Conservation (phyloP, 352 stramenopile species). For the Globisporangium cederbergense region DNA sequence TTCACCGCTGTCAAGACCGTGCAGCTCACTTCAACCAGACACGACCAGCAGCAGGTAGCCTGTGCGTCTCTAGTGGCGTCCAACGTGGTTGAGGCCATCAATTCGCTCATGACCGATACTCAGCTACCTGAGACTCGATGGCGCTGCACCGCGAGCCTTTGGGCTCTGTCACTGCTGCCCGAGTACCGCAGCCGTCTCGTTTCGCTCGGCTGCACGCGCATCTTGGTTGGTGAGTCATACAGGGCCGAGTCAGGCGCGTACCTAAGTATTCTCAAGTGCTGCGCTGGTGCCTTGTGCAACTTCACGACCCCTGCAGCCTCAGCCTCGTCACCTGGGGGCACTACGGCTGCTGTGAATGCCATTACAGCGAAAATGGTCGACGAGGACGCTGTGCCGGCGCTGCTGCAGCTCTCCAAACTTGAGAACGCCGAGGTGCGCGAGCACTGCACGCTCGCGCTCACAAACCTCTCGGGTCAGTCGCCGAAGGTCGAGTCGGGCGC, state of each 20-base stretch:
- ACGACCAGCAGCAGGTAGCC: background rate
- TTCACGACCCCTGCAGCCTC: conserved; percentile 32
- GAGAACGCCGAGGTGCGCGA: conserved; percentile 63
- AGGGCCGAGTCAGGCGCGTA: conserved; percentile 18
- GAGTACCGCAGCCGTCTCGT: conserved; percentile 48
- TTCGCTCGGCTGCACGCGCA: conserved; percentile 34
- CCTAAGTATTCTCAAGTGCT: conserved; percentile 51
- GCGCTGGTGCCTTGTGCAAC: conserved; percentile 55
- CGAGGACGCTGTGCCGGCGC: conserved; percentile 53
- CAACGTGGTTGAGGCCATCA: conserved; percentile 38
- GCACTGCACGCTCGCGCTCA: conserved; percentile 64
- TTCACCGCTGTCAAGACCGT: conserved; percentile 24
- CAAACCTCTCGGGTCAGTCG: conserved; percentile 66
- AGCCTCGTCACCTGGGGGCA: conserved; percentile 9
- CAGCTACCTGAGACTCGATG: conserved; percentile 54
- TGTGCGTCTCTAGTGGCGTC: conserved; percentile 26
- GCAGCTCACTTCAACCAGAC: background rate
- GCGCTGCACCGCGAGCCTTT: conserved; percentile 57
- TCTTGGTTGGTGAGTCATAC: conserved; percentile 46
- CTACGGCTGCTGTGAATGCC: conserved; percentile 2
- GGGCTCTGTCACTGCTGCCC: conserved; percentile 40
- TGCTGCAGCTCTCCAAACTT: conserved; percentile 59
- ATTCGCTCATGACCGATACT: conserved; percentile 27
- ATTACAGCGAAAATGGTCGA: conserved; percentile 62
- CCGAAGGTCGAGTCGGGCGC: conserved; percentile 66